Evolutionary conservation across 2,329 filamentous ascomycete species (phyloP), one percentile per base, ranked within the genome.

Genomic region (Aspergillus quadrilineatus): DNA sequence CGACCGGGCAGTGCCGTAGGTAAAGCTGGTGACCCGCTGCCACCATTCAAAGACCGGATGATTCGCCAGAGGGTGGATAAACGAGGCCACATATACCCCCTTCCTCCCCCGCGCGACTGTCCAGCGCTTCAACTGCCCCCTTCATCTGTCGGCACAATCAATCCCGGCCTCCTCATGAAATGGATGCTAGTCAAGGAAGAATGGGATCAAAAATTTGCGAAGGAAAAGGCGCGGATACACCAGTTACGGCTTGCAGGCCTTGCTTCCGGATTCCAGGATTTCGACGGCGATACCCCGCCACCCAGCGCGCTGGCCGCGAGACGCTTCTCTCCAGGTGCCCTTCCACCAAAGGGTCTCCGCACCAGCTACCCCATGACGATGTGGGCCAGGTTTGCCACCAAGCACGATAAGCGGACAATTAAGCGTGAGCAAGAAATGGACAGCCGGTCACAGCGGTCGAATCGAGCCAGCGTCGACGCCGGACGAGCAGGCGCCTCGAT

Each of bases 321-420:
- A 56, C 81, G 87, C 32, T 62, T 65, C 9, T 70, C 69, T 10
- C 69, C 68, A 6, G 71, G 67, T 2, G 65, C 71, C 4, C 50
- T 70, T 32, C 67, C 68, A 14, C 60, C 66, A 17, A 63, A 63
- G 17, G 63, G 59, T 9, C 61, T 59, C 4, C 67, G 75, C 63
- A 87, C 84, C 79, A 92, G 89, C 62, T 84, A 88, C 74, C 90
- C 89, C 6, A 79, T 97, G 71, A 85, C 87, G 2, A 77, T 97
- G 62, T 97, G 93, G 93, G 89, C 86, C 49, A 79, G 88, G 1
- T 95, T 92, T 89, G 92, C 90, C 12, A 92, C 88, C 45, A 95
- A 89, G 69, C 91, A 97, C 68, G 94, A 97, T 69, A 84, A 93
- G 71, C 81, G 81, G 60, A 89, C 89, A 0, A 80, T 95, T 12